A percentile compares a stretch with the other conserved stretches of the same genome.
Evolutionary conservation across 73 alveolate genomes (phyloP).

Genomic region (Tetrahymena thermophila): DNA sequence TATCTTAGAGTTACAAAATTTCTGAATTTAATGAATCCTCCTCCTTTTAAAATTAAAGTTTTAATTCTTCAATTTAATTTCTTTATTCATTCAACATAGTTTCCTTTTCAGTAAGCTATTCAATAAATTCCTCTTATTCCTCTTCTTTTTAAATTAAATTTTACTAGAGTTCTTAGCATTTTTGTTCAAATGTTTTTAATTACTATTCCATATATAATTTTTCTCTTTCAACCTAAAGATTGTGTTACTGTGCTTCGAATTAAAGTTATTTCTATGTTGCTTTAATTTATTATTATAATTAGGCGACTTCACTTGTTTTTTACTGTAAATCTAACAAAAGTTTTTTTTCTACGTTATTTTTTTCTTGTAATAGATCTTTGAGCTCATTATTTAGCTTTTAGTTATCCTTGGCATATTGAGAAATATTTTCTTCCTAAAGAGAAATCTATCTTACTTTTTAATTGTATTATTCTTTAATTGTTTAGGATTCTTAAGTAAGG

Average conservation of each 20-base stretch:
- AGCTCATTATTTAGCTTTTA: background rate
- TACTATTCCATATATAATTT: background rate
- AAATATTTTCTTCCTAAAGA: background rate
- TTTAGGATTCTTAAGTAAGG: background rate
- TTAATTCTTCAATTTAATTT: background rate
- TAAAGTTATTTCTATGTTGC: background rate
- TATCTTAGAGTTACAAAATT: background rate
- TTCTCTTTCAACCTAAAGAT: background rate
- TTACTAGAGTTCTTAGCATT: background rate
- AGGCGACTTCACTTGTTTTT: background rate
- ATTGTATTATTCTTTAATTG: background rate
- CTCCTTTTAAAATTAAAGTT: background rate
- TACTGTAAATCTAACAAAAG: background rate
- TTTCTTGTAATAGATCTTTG: background rate
- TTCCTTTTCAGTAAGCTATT: background rate
- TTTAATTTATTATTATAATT: background rate
- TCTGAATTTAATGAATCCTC: background rate
- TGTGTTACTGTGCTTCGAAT: background rate
- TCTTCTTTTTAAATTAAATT: background rate
- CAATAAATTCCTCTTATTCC: background rate
- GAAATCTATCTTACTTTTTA: background rate
- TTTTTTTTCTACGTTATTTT: background rate
- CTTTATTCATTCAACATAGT: background rate
- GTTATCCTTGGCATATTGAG: background rate
- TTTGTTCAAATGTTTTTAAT: background rate